These are phyloP conservation scores for Novakomyces olei DNA, from an alignment of 805 yeast genomes.

Conservation along the genomic window DNA sequence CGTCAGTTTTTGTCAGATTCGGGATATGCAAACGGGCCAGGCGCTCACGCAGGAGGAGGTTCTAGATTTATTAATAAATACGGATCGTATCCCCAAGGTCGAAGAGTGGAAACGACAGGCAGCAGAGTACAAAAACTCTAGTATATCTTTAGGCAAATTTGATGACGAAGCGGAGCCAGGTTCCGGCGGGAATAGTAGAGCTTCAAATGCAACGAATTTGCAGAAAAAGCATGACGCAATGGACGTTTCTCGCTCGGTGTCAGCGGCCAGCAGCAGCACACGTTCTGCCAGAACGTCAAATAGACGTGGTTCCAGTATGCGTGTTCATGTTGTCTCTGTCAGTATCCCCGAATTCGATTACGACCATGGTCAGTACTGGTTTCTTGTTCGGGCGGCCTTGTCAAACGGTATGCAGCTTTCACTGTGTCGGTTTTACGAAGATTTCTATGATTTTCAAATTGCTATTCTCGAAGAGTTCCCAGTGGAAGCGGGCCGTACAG, in stretches of 20 bases:
- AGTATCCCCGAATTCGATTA: too few species aligned
- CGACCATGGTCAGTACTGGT: constrained; percentile 79
- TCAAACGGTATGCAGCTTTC: constrained; percentile 47
- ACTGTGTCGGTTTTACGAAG: constrained; percentile 78
- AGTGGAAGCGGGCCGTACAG: constrained; percentile 73
- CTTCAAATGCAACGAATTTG: neutral
- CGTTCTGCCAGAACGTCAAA: too few species aligned
- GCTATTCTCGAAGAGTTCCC: constrained; percentile 65
- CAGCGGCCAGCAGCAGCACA: too few species aligned
- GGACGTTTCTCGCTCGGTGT: too few species aligned
- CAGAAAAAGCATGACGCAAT: too few species aligned
- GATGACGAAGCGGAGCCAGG: constrained; percentile 22
- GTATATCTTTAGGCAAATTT: constrained; percentile 46
- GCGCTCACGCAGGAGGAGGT: constrained; percentile 30
- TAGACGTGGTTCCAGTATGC: too few species aligned
- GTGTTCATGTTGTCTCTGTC: too few species aligned
- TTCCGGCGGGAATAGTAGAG: constrained; percentile 1
- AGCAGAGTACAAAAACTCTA: constrained; percentile 78
- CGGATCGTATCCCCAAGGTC: constrained; percentile 65
- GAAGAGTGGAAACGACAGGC: constrained; percentile 87
- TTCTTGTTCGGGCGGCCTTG: constrained; percentile 42
- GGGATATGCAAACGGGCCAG: constrained; percentile 48
- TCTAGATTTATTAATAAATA: constrained; percentile 29
- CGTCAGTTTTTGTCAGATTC: constrained; percentile 63
- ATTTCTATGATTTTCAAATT: constrained; percentile 84